Evolutionary conservation across 108 stramenopile species (phyloP).

Genomic region (Bacterosira constricta): DNA sequence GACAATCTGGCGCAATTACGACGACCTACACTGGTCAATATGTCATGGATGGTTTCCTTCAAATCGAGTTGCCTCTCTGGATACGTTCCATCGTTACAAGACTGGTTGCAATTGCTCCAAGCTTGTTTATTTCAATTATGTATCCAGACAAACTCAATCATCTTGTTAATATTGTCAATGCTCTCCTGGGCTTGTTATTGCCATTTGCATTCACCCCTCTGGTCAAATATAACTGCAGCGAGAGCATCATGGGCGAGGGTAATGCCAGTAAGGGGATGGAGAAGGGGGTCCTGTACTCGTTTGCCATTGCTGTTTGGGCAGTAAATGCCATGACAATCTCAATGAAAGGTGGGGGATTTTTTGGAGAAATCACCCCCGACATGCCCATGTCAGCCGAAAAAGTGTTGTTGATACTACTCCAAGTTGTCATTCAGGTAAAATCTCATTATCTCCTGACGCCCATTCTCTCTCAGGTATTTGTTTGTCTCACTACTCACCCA

Average conservation of each 20-base stretch:
- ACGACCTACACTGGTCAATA: conserved; percentile 90
- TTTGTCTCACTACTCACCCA: background rate
- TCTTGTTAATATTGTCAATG: conserved; percentile 79
- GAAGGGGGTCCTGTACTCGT: conserved; percentile 45
- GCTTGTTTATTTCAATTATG: conserved; percentile 69
- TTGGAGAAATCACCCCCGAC: conserved; percentile 45
- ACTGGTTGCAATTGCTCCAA: conserved; percentile 75
- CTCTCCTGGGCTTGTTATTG: conserved; percentile 68
- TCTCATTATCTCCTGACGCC: background rate
- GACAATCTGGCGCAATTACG: conserved; percentile 81
- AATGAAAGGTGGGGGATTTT: conserved; percentile 59
- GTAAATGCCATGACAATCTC: conserved; percentile 62
- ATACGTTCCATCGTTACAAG: conserved; percentile 73
- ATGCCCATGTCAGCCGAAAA: conserved; percentile 43
- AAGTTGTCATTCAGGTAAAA: conserved; percentile 40
- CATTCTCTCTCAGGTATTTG: no score
- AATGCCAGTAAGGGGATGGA: conserved; percentile 44
- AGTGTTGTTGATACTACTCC: conserved; percentile 36
- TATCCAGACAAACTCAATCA: conserved; percentile 66
- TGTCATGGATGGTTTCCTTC: conserved; percentile 87
- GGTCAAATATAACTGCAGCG: conserved; percentile 67
- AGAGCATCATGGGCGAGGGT: conserved; percentile 66
- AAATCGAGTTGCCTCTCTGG: conserved; percentile 64
- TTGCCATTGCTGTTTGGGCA: conserved; percentile 55
- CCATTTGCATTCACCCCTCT: conserved; percentile 86